Evolutionary conservation across 495 filamentous ascomycete species (phyloP).

Genomic region (Oidiodendron maius): DNA sequence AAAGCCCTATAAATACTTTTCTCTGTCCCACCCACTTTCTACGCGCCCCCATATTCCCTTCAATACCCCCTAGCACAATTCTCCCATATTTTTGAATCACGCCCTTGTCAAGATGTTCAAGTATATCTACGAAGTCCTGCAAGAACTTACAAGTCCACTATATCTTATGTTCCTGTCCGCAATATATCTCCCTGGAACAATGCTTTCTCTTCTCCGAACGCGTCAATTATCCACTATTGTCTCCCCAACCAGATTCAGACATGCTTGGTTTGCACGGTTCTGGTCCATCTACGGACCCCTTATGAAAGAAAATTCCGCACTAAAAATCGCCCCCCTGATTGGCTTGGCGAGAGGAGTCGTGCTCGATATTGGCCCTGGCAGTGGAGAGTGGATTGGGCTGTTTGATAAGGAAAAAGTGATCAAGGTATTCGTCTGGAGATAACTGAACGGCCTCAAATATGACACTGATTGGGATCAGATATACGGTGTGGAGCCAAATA

Average conservation of each 20-base stretch:
- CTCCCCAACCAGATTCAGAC: slow-evolving; percentile 27
- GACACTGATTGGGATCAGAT: slow-evolving; percentile 24
- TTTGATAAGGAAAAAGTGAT: slow-evolving; percentile 34
- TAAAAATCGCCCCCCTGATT: slow-evolving; percentile 35
- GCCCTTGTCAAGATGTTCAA: neutral
- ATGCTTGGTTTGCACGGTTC: slow-evolving; percentile 44
- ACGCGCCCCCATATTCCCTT: neutral
- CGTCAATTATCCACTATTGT: slow-evolving; percentile 24
- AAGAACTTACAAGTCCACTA: slow-evolving; percentile 25
- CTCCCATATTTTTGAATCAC: neutral
- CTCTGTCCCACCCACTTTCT: neutral
- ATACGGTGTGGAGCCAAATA: slow-evolving; percentile 65
- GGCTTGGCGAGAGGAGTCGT: slow-evolving; percentile 16
- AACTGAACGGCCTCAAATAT: too few species aligned
- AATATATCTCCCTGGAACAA: slow-evolving; percentile 20
- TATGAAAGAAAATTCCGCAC: slow-evolving; percentile 22
- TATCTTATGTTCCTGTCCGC: slow-evolving; percentile 31
- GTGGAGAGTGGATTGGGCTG: slow-evolving; percentile 38
- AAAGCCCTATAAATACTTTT: too few species aligned
- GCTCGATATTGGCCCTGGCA: slow-evolving; percentile 41
- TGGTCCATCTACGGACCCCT: slow-evolving; percentile 37
- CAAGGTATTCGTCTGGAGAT: too few species aligned
- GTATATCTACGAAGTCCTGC: neutral
- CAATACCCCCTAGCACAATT: neutral
- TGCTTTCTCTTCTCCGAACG: slow-evolving; percentile 22